These are phyloP conservation scores for Fusarium sp. DNA, from an alignment of 2,329 filamentous ascomycete species.

Conservation along the genomic window DNA sequence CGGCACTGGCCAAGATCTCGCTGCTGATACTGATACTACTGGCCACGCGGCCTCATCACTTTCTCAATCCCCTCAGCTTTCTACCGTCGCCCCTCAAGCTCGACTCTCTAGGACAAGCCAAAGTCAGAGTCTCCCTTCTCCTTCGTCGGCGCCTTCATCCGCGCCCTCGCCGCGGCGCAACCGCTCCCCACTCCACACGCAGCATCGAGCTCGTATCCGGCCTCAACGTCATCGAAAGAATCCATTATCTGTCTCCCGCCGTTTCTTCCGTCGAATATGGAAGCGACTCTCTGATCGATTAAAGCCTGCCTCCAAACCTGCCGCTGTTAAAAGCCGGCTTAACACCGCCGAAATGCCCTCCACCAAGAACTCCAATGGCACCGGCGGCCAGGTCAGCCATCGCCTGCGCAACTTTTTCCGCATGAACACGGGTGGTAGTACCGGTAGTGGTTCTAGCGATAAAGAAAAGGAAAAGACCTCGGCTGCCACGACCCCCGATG, in stretches of 20 bases:
- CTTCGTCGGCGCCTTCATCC: conserved; percentile 18
- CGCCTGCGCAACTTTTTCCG: conserved; percentile 79
- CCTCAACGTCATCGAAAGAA: conserved; percentile 27
- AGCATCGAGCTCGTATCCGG: conserved; percentile 24
- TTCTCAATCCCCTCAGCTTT: conserved; percentile 14
- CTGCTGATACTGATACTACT: conserved; percentile 10
- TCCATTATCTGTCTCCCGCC: conserved; percentile 7
- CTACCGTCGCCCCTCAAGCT: conserved; percentile 10
- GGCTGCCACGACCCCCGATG: conserved; percentile 31
- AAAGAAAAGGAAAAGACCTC: conserved; percentile 52
- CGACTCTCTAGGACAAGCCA: not conserved
- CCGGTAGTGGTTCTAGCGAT: conserved; percentile 52
- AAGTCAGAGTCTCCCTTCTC: not conserved
- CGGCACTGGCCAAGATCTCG: not conserved
- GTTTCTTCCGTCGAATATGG: conserved; percentile 51
- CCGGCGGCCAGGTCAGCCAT: conserved; percentile 72
- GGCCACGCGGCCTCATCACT: conserved; percentile 7
- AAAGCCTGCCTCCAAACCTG: conserved; percentile 27
- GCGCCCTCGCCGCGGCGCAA: conserved; percentile 26
- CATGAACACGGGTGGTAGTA: conserved; percentile 64
- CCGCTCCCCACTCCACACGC: conserved; percentile 10
- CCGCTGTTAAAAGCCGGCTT: not conserved
- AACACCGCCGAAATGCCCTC: conserved; percentile 58
- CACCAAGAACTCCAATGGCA: conserved; percentile 64
- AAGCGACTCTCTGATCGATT: conserved; percentile 51